Conservation (phyloP, 345 rosid genomes). For the Schrenkiella parvula region DNA sequence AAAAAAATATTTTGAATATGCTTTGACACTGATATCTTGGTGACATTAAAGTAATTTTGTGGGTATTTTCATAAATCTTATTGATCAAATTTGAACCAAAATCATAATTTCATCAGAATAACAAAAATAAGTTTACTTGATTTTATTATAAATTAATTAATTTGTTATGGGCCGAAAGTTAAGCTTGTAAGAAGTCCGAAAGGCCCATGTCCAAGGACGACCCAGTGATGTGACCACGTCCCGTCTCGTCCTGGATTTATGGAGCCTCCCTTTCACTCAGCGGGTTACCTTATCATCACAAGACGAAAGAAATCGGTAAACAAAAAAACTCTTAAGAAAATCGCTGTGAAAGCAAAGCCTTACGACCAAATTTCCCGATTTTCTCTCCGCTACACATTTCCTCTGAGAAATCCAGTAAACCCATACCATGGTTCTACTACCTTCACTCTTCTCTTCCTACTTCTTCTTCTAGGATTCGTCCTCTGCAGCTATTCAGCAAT, state of each 20-base stretch:
- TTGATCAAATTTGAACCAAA: too few species aligned
- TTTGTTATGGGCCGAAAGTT: not conserved
- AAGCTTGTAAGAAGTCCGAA: not conserved
- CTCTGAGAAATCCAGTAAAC: slow-evolving; percentile 7
- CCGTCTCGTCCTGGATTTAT: not conserved
- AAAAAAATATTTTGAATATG: too few species aligned
- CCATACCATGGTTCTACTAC: not conserved
- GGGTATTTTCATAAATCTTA: not conserved
- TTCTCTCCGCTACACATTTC: not conserved
- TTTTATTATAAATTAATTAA: not conserved
- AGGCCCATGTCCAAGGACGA: slow-evolving; percentile 1
- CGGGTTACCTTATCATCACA: slow-evolving; percentile 8
- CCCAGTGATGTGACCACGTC: not conserved
- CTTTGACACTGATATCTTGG: too few species aligned
- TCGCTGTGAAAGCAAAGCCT: not conserved
- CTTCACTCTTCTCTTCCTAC: slow-evolving; percentile 3
- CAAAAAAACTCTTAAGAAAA: not conserved
- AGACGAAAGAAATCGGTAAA: not conserved
- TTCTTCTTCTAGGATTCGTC: slow-evolving; percentile 26
- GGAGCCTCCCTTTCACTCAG: not conserved
- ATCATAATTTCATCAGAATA: too few species aligned
- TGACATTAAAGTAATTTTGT: too few species aligned
- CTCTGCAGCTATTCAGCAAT: slow-evolving; percentile 25
- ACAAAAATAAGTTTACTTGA: not conserved
- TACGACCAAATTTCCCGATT: not conserved